phyloP scores from a whole-genome alignment of 257 asterid genomes.

The Nicotiana noctiflora region DNA sequence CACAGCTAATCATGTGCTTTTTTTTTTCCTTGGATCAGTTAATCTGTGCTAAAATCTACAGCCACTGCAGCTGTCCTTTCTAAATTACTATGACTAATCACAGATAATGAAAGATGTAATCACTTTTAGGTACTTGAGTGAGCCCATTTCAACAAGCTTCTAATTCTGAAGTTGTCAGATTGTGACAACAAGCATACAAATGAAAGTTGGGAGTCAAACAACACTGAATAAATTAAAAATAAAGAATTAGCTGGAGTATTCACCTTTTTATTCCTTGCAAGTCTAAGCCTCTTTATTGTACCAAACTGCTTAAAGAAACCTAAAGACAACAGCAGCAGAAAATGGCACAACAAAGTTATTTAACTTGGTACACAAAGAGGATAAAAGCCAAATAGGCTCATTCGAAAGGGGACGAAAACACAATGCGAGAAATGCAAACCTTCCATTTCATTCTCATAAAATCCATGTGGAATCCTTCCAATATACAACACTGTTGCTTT shows the following conservation, averaged over 20 bases:
- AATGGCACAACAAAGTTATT: not conserved
- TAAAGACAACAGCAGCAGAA: constrained; percentile 26
- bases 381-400: not conserved
- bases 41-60: not conserved
- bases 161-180: not conserved
- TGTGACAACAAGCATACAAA: not conserved
- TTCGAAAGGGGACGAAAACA: not conserved
- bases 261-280: constrained; percentile 86
- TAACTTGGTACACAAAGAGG: not conserved
- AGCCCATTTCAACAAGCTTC: not conserved
- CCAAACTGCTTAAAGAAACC: constrained; percentile 96
- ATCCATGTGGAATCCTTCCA: too few species aligned
- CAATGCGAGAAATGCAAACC: constrained; percentile 9
- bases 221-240: not conserved
- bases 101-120: not conserved
- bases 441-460: too few species aligned
- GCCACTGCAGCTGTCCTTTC: not conserved
- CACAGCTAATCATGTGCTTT: not conserved
- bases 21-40: too few species aligned
- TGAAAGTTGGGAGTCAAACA: not conserved
- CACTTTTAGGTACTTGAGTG: not conserved
- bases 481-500: constrained; percentile 72
- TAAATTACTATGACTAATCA: not conserved
- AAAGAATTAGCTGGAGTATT: not conserved
- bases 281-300: constrained; percentile 64